A percentile compares a stretch with the other conserved stretches of the same genome.
Conservation (phyloP, 2,329 filamentous ascomycete species). For the Arthrobotrys megalospora region DNA sequence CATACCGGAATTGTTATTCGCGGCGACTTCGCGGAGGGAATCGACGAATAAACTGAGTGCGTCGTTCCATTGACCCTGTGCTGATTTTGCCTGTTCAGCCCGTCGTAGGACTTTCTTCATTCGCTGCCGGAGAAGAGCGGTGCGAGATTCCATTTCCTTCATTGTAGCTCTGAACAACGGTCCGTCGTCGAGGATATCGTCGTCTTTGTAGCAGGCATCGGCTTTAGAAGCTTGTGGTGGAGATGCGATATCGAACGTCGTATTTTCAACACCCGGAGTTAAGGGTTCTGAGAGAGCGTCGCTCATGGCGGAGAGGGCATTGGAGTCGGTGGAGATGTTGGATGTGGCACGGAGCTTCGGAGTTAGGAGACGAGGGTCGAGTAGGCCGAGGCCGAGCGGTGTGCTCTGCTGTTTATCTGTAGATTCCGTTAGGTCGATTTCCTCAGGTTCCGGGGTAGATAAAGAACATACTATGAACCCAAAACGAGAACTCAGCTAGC, state of each 20-base stretch:
- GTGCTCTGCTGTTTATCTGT: constrained; percentile 46
- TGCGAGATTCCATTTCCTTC: constrained; percentile 96
- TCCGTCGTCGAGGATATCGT: constrained; percentile 88
- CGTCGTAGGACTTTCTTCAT: constrained; percentile 97
- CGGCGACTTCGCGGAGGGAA: constrained; percentile 82
- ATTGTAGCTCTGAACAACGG: constrained; percentile 96
- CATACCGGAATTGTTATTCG: constrained; percentile 95
- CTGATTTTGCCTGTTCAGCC: constrained; percentile 87
- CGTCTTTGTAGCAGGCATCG: constrained; percentile 86
- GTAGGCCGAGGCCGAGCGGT: constrained; percentile 46
- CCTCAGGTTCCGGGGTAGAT: background rate
- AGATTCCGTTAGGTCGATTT: constrained; percentile 10
- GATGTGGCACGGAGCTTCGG: constrained; percentile 51
- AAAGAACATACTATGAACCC: constrained; percentile 81
- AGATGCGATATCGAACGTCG: constrained; percentile 58
- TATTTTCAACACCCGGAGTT: constrained; percentile 61
- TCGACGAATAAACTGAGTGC: constrained; percentile 86
- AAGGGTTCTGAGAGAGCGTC: constrained; percentile 61
- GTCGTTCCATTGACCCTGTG: constrained; percentile 88
- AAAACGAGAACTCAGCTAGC: constrained; percentile 93
- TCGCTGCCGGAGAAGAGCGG: constrained; percentile 89
- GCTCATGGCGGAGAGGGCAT: constrained; percentile 37
- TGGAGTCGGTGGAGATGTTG: constrained; percentile 58
- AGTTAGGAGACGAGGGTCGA: constrained; percentile 46
- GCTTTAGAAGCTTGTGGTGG: constrained; percentile 74